Evolutionary conservation across 768 basidiomycete genomes (phyloP), one percentile per base, ranked within the genome.

Genomic region (Daedaleopsis nitida): DNA sequence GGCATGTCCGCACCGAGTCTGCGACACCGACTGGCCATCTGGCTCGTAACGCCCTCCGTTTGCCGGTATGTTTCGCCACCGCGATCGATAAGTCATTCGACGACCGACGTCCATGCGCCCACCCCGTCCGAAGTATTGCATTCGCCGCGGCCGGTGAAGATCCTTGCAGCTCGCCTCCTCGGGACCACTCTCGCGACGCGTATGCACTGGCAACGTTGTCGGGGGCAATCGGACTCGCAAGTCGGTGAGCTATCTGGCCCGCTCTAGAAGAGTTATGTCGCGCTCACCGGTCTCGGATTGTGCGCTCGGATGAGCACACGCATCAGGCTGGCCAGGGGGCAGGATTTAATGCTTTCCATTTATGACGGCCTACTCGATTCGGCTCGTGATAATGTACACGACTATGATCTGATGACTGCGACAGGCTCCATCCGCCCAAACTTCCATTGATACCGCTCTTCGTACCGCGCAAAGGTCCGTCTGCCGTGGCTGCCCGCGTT

Each of bases 391-490:
- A 62, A 59, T 66, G 60, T 68, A 66, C 68, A 69, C 67, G 66
- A 63, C 62, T 59, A 69, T 66, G 68, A 71, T 69, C 66, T 69
- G 68, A 71, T 71, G 64, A 66, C 57, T 57, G 43, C 43, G 39
- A 63, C 65, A 66, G 55, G 63, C 64, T 58, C 62, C 65, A 55
- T 65, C 62, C 63, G 55, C 65, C 44, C 60, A 59, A 58, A 57
- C 53, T 62, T 65, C 60, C 65, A 57, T 65, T 65, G 70, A 65
- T 65, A 68, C 55, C 60, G 58, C 60, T 55, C 57, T 67, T 64
- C 64, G 56, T 65, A 61, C 67, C 62, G 66, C 66, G 58, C 50
- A 23, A 52, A 65, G 61, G 58, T 58, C 66, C 66, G 67, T 52
- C 59, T 51, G 49, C 60, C 60, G 59, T 55, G 50, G 44, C 35